These are phyloP conservation scores for Coemansia sp. DNA, from an alignment of 192 early-diverging fungal species.

Conservation along the genomic window DNA sequence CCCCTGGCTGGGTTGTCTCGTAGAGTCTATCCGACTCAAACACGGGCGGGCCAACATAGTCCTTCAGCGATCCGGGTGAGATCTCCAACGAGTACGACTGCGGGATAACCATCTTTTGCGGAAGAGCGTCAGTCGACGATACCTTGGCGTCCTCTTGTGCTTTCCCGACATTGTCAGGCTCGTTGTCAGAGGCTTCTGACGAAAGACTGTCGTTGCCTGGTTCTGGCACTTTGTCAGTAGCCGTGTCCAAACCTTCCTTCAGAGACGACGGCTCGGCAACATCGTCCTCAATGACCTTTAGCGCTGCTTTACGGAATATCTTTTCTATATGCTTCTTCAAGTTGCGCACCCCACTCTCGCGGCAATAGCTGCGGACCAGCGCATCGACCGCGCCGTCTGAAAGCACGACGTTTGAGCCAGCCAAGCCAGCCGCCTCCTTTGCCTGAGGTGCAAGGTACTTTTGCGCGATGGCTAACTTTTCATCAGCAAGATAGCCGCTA, in stretches of 20 bases:
- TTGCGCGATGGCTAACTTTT: slow-evolving; percentile 92
- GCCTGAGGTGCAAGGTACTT: slow-evolving; percentile 88
- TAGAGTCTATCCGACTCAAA: slow-evolving; percentile 91
- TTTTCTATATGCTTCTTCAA: slow-evolving; percentile 99
- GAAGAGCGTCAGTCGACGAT: slow-evolving; percentile 24
- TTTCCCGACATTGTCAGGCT: not conserved
- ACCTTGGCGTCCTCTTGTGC: not conserved
- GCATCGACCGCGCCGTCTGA: slow-evolving; percentile 74
- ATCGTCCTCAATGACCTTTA: slow-evolving; percentile 75
- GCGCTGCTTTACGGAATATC: slow-evolving; percentile 95
- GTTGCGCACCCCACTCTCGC: slow-evolving; percentile 97
- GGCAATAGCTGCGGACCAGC: slow-evolving; percentile 88
- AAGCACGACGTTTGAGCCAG: slow-evolving; percentile 67
- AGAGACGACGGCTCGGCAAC: slow-evolving; percentile 28
- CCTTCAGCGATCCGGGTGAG: slow-evolving; percentile 71
- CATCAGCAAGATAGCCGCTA: slow-evolving; percentile 85
- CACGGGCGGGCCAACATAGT: slow-evolving; percentile 88
- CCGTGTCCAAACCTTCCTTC: not conserved
- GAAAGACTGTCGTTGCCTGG: not conserved
- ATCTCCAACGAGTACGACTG: slow-evolving; percentile 64
- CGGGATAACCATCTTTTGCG: slow-evolving; percentile 55
- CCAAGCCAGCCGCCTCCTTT: slow-evolving; percentile 77
- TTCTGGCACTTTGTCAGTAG: not conserved
- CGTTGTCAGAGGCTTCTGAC: not conserved
- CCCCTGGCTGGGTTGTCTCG: slow-evolving; percentile 85